Evolutionary conservation across 352 stramenopile genomes (phyloP).

Genomic region (Phytophthora hibernalis): DNA sequence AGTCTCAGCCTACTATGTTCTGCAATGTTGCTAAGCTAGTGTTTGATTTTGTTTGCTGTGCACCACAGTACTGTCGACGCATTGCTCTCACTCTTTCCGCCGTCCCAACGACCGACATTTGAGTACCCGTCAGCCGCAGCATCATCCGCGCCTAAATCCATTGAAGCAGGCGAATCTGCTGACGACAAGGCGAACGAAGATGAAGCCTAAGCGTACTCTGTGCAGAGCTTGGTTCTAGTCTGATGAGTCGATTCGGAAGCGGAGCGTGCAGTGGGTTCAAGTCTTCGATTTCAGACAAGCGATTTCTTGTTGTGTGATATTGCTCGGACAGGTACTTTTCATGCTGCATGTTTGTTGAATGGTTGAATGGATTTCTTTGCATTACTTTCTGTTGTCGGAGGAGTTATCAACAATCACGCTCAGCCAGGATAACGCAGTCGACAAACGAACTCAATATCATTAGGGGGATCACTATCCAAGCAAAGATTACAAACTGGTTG

Average conservation of each 20-base stretch:
- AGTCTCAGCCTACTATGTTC: not conserved
- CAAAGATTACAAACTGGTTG: not conserved
- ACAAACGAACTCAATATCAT: no score
- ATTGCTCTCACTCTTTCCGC: conserved; percentile 8
- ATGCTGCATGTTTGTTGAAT: no score
- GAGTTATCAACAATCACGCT: not conserved
- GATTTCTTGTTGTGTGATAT: no score
- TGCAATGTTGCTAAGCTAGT: not conserved
- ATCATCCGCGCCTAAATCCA: not conserved
- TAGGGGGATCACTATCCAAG: not conserved
- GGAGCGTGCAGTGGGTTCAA: no score
- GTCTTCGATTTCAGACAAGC: no score
- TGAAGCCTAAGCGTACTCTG: not conserved
- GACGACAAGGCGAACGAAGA: not conserved
- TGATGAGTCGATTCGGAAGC: no score
- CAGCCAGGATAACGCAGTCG: no score
- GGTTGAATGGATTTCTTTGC: no score
- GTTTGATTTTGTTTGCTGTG: not conserved
- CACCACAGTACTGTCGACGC: not conserved
- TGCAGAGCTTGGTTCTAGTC: no score
- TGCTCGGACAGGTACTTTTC: no score
- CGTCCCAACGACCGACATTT: conserved; percentile 4
- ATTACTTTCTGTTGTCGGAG: not conserved
- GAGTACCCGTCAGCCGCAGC: not conserved
- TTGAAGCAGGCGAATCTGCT: not conserved